These are phyloP conservation scores for Diaporthe ampelina DNA, from an alignment of 2,329 filamentous ascomycete genomes.

Conservation along the genomic window DNA sequence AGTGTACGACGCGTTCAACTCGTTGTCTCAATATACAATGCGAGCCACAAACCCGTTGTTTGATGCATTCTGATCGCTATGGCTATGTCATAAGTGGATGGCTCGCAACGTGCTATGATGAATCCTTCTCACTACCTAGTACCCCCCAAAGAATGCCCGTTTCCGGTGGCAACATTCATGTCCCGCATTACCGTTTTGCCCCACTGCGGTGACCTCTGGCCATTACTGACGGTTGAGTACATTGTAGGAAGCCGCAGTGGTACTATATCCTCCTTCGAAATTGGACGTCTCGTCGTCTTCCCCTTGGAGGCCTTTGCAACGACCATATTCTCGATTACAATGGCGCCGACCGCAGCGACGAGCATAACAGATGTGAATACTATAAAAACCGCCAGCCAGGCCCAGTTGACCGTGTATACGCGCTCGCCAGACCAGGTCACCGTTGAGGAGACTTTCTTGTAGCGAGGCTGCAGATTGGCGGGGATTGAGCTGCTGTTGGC, in stretches of 20 bases:
- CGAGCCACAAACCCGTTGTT: not conserved
- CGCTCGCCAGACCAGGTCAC: slow-evolving; percentile 19
- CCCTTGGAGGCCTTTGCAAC: slow-evolving; percentile 36
- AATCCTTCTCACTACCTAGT: not conserved
- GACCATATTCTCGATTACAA: slow-evolving; percentile 40
- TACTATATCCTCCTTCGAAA: not conserved
- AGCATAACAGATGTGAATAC: slow-evolving; percentile 37
- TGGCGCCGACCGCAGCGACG: slow-evolving; percentile 23
- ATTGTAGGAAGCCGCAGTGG: slow-evolving; percentile 42
- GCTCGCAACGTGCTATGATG: not conserved
- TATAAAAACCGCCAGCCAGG: slow-evolving; percentile 35
- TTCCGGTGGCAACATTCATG: slow-evolving; percentile 30
- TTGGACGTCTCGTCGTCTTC: slow-evolving; percentile 25
- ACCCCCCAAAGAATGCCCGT: not conserved
- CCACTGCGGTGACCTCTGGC: slow-evolving; percentile 40
- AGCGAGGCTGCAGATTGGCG: slow-evolving; percentile 17
- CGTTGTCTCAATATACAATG: too few species aligned
- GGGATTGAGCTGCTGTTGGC: slow-evolving; percentile 26
- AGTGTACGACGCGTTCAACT: too few species aligned
- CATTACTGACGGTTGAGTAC: slow-evolving; percentile 39
- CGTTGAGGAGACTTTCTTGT: not conserved
- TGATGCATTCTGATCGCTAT: not conserved
- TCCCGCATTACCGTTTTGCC: slow-evolving; percentile 43
- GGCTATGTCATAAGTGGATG: too few species aligned
- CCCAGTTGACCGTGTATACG: slow-evolving; percentile 28